A percentile compares a stretch with the other conserved stretches of the same genome.
Conservation (phyloP, 2,329 filamentous ascomycete species). For the Fusarium fracticaudum region DNA sequence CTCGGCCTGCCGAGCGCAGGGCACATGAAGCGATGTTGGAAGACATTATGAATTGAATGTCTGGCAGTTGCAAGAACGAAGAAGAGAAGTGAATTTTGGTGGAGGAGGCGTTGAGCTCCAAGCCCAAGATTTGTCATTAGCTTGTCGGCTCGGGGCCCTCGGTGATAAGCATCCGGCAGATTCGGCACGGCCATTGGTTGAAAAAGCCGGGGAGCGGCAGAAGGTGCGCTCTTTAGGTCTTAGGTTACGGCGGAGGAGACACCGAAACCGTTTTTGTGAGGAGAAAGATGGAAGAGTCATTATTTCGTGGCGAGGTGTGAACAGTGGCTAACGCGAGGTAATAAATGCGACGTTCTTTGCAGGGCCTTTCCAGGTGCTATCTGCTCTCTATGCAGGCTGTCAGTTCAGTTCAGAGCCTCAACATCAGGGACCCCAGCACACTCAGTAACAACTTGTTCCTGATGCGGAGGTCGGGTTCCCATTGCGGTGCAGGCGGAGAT, state of each 20-base stretch:
- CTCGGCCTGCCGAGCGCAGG: constrained; percentile 78
- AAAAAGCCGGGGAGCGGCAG: constrained; percentile 28
- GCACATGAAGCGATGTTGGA: constrained; percentile 72
- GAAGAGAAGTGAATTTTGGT: constrained; percentile 38
- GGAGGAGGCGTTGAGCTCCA: constrained; percentile 35
- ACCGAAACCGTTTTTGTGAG: constrained; percentile 16
- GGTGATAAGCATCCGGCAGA: constrained; percentile 46
- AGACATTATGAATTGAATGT: constrained; percentile 60
- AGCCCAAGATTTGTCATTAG: constrained; percentile 50
- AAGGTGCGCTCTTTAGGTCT: constrained; percentile 19
- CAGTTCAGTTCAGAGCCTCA: background rate
- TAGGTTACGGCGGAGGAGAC: constrained; percentile 14
- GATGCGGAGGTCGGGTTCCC: background rate
- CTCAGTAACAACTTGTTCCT: background rate
- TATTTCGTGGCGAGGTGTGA: constrained; percentile 17
- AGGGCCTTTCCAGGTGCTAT: background rate
- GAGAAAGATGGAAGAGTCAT: constrained; percentile 14
- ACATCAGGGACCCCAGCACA: background rate
- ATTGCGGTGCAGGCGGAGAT: background rate
- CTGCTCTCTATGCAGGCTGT: background rate
- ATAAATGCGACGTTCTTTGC: background rate
- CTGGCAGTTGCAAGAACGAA: constrained; percentile 39
- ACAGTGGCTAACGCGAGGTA: background rate
- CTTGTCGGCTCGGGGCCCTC: constrained; percentile 50
- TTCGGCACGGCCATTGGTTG: constrained; percentile 46